These are phyloP conservation scores for Euphorbia pulcherrima DNA, from an alignment of 345 rosid genomes.

Conservation along the genomic window DNA sequence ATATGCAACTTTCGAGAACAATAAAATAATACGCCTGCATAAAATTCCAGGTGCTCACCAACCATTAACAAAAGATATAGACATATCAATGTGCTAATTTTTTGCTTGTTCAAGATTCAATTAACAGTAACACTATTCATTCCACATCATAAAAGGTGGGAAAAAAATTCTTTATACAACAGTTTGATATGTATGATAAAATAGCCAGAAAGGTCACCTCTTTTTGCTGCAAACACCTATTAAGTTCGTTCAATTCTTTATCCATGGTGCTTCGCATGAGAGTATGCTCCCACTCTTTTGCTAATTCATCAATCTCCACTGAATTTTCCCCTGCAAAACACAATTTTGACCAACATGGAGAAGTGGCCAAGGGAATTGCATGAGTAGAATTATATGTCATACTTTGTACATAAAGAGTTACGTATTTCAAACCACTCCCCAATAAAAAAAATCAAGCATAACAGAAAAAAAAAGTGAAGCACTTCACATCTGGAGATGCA, in stretches of 20 bases:
- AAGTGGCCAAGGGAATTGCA: conserved; percentile 10
- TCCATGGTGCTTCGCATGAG: conserved; percentile 85
- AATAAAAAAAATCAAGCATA: neutral
- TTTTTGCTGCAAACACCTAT: conserved; percentile 82
- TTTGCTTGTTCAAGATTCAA: neutral
- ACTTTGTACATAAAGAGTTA: no score
- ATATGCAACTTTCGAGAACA: neutral
- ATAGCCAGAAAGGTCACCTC: conserved; percentile 50
- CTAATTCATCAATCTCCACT: conserved; percentile 67
- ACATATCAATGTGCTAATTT: neutral
- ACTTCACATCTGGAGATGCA: neutral
- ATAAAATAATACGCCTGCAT: neutral
- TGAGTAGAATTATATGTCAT: neutral
- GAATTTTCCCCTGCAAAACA: conserved; percentile 49
- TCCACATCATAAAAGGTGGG: neutral
- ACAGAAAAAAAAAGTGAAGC: neutral
- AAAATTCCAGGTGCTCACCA: no score
- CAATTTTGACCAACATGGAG: conserved; percentile 1
- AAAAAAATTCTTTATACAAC: neutral
- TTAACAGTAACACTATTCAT: neutral
- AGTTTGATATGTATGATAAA: neutral
- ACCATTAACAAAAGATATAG: neutral
- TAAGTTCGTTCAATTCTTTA: conserved; percentile 83
- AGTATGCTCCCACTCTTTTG: conserved; percentile 95
- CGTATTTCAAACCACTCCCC: neutral